Base-by-base conservation (phyloP, 192 early-diverging fungal genomes). In the Dispira simplex region DNA sequence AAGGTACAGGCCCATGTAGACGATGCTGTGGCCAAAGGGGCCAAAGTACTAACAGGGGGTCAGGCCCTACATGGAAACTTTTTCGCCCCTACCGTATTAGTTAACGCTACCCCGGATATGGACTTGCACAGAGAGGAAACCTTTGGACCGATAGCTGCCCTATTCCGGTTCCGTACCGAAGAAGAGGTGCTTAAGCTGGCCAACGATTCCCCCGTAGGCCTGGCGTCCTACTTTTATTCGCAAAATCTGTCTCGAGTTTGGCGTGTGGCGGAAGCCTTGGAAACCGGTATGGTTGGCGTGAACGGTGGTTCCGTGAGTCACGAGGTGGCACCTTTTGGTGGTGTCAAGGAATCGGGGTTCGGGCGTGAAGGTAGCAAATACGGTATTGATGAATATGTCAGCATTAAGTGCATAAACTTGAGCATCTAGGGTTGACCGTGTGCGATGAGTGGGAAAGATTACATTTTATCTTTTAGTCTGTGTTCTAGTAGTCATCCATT, bases 251-350 rank as follows among this genome's bases (percentile, higher is more conserved):
- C 78, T 8, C 81, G 92, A 10, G 77, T 84, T 65, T 88, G 84
- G 79, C 80, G 88, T 12, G 86, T 96, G 8, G 81, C 90, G 1
- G 90, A 94, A 66, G 71, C 72, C 11, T 63, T 96, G 46, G 83
- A 93, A 63, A 79, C 84, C 6, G 93, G 93, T 46, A 94, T 94
- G 84, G 88, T 94, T n/a, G 90, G 91, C 23, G 79, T 89, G 32
- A 96, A 96, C 67, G 83, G 84, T 2, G 82, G 83, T n/a, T 60
- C 65, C 0, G 73, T 89, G 45, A 77, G 79, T 23, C 70, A 62
- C 6, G 73, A 75, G 21, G 71, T 70, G 8, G 57, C 63, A 9
- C 48, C 48, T 44, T 53, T 64, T 39, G 48, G 58, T 18, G 58
- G 58, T 28, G 44, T 84, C 63, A 89, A 89, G 68, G 78, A 86